Base-by-base conservation (phyloP, 805 yeast genomes). In the Teunomyces barrocoloradensis region DNA sequence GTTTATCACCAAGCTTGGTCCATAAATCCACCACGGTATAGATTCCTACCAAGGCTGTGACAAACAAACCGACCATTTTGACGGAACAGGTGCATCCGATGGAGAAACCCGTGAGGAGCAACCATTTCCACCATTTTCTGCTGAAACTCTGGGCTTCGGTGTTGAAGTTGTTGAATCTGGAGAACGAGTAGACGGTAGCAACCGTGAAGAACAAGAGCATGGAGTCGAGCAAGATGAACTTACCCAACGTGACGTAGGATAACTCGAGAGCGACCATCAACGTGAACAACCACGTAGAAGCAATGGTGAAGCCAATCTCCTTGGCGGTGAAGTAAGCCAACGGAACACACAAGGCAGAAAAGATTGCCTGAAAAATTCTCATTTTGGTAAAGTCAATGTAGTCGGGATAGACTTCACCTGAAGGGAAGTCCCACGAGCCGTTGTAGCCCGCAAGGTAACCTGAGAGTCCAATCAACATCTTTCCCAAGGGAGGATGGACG, bases 401-500 rank as follows among this genome's bases (percentile, higher is more conserved):
- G 11, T 80, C 87, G 2, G 96, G 96, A 65, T 86, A 94, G 23
- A 64, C 68, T 41, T 75, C 76, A 44, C 96, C 96, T 42, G 95
- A 86, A 25, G 87, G 92, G 72, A 94, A 94, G 53, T 81, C 88
- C 80, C 91, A 94, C 21, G 85, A 75, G 15, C 98, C 97, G 61
- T 90, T 82, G 69, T 84, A 90, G 12, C 90, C 91, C 34, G 94
- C 92, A 50, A 90, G 64, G 64, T 81, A 89, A 40, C 96, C 97
- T 37, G 91, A 84, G 35, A 89, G 74, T 0, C 96, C 98, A 49
- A 89, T 88, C 50, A 94, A 76, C 86, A 92, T 85, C 68, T 92
- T 92, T 18, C 97, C 98, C 58, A 92, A 73, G 1, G 99, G 99
- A 42, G 99, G 99, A 68, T 92, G 99, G 29, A 92, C 97, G 68